Evolutionary conservation across 805 yeast species (phyloP).

Genomic region (Teunomyces lycoperdinae): DNA sequence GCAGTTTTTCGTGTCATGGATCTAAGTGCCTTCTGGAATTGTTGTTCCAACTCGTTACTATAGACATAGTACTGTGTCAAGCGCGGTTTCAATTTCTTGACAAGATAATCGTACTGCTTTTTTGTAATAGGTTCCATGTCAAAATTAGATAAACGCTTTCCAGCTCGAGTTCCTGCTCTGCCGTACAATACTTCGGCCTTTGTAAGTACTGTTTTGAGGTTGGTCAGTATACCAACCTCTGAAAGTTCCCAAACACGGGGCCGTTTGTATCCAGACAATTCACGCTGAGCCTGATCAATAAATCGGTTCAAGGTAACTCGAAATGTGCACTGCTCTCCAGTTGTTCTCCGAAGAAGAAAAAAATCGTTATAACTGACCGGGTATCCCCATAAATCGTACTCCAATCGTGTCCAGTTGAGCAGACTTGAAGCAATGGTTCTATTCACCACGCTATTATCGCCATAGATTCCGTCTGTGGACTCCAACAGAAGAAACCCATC

Average conservation of each 20-base stretch:
- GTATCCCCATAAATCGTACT: conserved; percentile 33
- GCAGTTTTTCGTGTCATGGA: conserved; percentile 15
- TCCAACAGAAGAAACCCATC: conserved; percentile 13
- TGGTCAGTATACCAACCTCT: conserved; percentile 7
- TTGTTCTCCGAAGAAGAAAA: neutral
- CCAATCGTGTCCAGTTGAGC: conserved; percentile 30
- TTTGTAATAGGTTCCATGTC: conserved; percentile 5
- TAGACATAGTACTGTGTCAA: conserved; percentile 7
- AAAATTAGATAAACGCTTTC: no score
- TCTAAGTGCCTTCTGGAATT: conserved; percentile 11
- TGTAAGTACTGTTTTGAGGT: conserved; percentile 15
- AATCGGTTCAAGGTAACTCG: conserved; percentile 10
- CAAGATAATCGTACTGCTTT: conserved; percentile 13
- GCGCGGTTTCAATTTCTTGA: conserved; percentile 9
- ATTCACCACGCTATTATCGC: conserved; percentile 11
- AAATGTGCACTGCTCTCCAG: conserved; percentile 7
- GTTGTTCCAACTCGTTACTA: conserved; percentile 5
- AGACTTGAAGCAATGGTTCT: conserved; percentile 9
- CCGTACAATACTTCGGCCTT: conserved; percentile 16
- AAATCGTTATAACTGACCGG: neutral
- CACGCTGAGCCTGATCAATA: conserved; percentile 12
- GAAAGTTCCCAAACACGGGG: conserved; percentile 9
- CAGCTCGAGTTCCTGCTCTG: neutral
- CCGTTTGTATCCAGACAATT: conserved; percentile 20
- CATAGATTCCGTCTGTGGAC: conserved; percentile 10